phyloP scores from a whole-genome alignment of 2,329 filamentous ascomycete genomes.

The Ascochyta clinopodiicola region DNA sequence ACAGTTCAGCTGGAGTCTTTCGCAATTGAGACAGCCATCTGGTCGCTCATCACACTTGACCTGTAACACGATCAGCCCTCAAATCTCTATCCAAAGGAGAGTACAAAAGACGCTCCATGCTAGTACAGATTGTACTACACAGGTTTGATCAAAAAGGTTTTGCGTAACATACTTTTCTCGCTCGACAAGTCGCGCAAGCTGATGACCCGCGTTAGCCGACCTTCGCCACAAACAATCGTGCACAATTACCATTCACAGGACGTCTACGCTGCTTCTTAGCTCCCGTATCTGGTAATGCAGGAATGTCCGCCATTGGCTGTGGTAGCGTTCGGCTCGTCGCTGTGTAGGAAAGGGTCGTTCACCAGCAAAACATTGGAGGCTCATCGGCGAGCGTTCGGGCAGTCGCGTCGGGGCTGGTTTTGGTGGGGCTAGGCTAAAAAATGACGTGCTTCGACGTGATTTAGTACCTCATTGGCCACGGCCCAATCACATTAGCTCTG shows the following conservation, averaged over 20 bases:
- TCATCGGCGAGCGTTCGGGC: conserved; percentile 16
- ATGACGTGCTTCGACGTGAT: conserved; percentile 12
- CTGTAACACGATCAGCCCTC: conserved; percentile 19
- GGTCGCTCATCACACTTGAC: conserved; percentile 44
- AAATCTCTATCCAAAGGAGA: not conserved
- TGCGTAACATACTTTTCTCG: conserved; percentile 23
- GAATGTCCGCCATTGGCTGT: conserved; percentile 13
- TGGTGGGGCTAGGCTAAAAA: conserved; percentile 14
- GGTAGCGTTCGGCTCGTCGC: conserved; percentile 22
- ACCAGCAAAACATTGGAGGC: conserved; percentile 9
- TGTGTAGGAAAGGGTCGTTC: conserved; percentile 4
- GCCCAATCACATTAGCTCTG: not conserved
- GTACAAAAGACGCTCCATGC: no score
- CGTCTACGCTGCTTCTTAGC: conserved; percentile 34
- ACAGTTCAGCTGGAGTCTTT: conserved; percentile 37
- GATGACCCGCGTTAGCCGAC: conserved; percentile 13
- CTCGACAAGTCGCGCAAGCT: conserved; percentile 31
- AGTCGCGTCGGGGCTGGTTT: conserved; percentile 12
- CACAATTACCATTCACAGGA: conserved; percentile 32
- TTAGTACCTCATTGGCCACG: not conserved
- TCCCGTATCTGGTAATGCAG: conserved; percentile 17
- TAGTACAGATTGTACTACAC: not conserved
- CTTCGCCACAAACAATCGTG: not conserved
- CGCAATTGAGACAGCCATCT: conserved; percentile 41
- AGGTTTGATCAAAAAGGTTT: not conserved